phyloP scores from a whole-genome alignment of 345 rosid species.

The Chamaenerion angustifolium region DNA sequence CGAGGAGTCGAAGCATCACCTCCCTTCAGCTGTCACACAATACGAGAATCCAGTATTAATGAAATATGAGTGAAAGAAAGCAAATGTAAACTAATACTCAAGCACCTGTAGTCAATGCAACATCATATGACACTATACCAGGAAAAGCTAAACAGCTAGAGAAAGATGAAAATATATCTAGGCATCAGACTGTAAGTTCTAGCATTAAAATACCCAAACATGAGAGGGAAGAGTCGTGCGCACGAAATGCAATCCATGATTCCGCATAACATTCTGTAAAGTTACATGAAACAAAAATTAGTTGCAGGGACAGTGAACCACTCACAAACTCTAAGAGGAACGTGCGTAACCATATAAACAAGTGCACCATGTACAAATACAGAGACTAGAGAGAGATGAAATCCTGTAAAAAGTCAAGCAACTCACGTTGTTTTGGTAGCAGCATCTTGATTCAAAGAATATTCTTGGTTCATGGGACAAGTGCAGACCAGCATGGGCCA shows the following conservation, averaged over 20 bases:
- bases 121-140: too few relatives aligned
- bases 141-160: too few relatives aligned
- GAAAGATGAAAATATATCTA: too few relatives aligned
- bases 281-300: conserved; percentile 5
- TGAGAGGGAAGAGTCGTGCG: conserved; percentile 35
- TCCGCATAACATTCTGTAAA: conserved; percentile 28
- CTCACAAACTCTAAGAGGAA: neutral
- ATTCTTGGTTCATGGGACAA: conserved; percentile 37
- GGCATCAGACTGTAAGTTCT: neutral
- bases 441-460: conserved; percentile 21
- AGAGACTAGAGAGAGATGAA: neutral
- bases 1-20: conserved; percentile 4
- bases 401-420: neutral
- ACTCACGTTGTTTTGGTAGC: conserved; percentile 10
- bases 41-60: conserved; percentile 3
- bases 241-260: conserved; percentile 24
- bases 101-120: too few relatives aligned
- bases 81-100: too few relatives aligned
- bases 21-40: conserved; percentile 3
- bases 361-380: neutral
- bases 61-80: too few relatives aligned
- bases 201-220: conserved; percentile 34
- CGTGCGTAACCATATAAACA: neutral
- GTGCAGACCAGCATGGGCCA: conserved; percentile 37
- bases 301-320: neutral